Evolutionary conservation across 345 rosid genomes (phyloP).

Genomic region (Garcia nutans): DNA sequence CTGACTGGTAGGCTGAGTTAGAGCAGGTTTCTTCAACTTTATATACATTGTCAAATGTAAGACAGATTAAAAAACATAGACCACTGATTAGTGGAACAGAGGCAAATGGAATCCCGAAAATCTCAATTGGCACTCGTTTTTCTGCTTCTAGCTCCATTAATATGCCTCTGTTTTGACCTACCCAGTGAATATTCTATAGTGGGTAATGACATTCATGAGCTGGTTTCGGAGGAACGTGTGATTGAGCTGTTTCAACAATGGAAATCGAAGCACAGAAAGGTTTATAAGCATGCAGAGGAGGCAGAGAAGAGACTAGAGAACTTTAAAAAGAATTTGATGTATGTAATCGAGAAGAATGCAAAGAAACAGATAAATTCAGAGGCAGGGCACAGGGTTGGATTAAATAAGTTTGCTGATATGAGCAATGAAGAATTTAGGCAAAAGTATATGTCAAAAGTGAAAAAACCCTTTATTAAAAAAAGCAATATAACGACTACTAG

Average conservation of each 20-base stretch:
- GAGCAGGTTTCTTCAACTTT: background rate
- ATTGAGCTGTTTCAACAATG: slow-evolving; percentile 50
- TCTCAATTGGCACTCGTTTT: slow-evolving; percentile 20
- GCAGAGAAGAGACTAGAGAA: slow-evolving; percentile 40
- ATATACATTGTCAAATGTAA: slow-evolving; percentile 17
- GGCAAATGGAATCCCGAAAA: slow-evolving; percentile 32
- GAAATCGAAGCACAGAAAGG: slow-evolving; percentile 53
- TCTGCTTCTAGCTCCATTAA: slow-evolving; percentile 30
- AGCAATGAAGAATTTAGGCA: slow-evolving; percentile 57
- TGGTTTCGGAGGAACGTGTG: slow-evolving; percentile 41
- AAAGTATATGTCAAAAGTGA: slow-evolving; percentile 43
- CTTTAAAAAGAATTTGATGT: slow-evolving; percentile 50
- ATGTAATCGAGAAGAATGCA: slow-evolving; percentile 40
- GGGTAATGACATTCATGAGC: slow-evolving; percentile 28
- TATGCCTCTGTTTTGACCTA: slow-evolving; percentile 28
- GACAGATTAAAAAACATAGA: slow-evolving; percentile 1
- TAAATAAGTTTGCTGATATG: slow-evolving; percentile 68
- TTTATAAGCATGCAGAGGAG: slow-evolving; percentile 47
- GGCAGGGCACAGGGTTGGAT: slow-evolving; percentile 39
- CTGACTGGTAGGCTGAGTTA: slow-evolving; percentile 49
- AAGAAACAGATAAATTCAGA: slow-evolving; percentile 3
- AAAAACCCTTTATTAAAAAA: slow-evolving; percentile 37
- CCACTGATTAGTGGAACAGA: background rate
- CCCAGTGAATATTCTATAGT: slow-evolving; percentile 49
- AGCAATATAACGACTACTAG: slow-evolving; percentile 2